Evolutionary conservation across 306 rosid species (phyloP), one percentile per base, ranked within the genome.

Genomic region (Pueraria montana): DNA sequence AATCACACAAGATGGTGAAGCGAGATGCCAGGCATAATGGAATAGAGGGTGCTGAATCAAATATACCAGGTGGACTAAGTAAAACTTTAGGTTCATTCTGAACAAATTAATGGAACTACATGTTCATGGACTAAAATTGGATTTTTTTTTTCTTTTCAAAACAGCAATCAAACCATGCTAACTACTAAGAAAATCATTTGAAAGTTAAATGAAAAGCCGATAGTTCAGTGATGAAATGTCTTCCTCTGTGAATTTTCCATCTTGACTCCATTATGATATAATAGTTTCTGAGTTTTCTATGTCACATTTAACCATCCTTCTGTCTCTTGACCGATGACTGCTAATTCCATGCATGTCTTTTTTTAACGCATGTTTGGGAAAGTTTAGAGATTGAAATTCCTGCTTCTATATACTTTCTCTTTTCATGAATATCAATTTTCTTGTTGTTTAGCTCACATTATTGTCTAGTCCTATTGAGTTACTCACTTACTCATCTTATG

Each of bases 401-500:
- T 53, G 14, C 52, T 74, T 49, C 27, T 48, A 11, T 46, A 14
- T 32, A 8, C 27, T 73, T 17, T 1, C 20, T 36, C 26, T 36
- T 52, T 46, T 13, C 69, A 24, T 56, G 58, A 46, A 68, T 74
- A 66, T 82, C 24, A 17, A 11, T 38, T 11, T 30, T 9, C 46
- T 55, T 26, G 34, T 50, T 38, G 77, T 30, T 80, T 43, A 80
- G 38, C 4, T 80, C 23, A 23, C 18, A 12, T 50, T 59, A 20
- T 38, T 64, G 14, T 74, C 12, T 17, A 64, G 14, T 64, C 55
- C 53, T n/a, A 38, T 58, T 7, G 32, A 49, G 71, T 59, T 58
- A n/a, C 62, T 69, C 52, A 52, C 68, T 66, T 58, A 17, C 61
- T 69, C 52, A 52, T 75, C 45, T 61, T 53, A 21, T 24, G 77